These are phyloP conservation scores for Sistotremastrum niveocremeum DNA, from an alignment of 768 basidiomycete species.

Conservation along the genomic window DNA sequence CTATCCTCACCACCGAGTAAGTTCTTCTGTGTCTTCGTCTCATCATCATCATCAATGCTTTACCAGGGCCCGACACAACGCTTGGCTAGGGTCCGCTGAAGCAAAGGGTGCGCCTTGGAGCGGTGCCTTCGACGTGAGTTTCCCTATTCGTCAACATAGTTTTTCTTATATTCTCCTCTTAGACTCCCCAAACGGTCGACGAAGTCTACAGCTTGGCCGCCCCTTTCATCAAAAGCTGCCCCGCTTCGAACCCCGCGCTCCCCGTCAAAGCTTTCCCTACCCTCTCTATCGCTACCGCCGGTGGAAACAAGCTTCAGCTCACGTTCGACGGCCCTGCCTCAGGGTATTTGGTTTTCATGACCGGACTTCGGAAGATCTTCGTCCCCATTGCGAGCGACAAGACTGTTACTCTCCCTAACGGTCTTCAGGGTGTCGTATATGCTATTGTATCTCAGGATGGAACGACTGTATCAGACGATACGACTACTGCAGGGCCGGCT, in stretches of 20 bases:
- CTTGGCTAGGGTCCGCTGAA: conserved; percentile 34
- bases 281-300: conserved; percentile 9
- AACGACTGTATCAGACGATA: conserved; percentile 21
- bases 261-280: conserved; percentile 27
- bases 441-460: conserved; percentile 21
- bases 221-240: conserved; percentile 25
- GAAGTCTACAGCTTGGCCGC: conserved; percentile 6
- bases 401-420: conserved; percentile 14
- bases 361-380: conserved; percentile 20
- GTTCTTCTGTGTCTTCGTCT: background rate
- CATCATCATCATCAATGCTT: background rate
- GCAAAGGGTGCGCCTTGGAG: conserved; percentile 30
- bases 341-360: conserved; percentile 25
- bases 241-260: conserved; percentile 22
- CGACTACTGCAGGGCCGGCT: conserved; percentile 28
- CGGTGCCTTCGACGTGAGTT: conserved; percentile 27
- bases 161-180: conserved; percentile 17
- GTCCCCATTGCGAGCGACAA: conserved; percentile 15
- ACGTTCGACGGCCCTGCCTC: conserved; percentile 8
- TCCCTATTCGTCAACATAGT: background rate
- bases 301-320: conserved; percentile 14
- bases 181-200: conserved; percentile 25
- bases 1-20: conserved; percentile 41
- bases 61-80: conserved; percentile 27
- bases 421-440: conserved; percentile 21